Evolutionary conservation across 768 basidiomycete species (phyloP), one percentile per base, ranked within the genome.

Genomic region (Suillus cothurnatus): DNA sequence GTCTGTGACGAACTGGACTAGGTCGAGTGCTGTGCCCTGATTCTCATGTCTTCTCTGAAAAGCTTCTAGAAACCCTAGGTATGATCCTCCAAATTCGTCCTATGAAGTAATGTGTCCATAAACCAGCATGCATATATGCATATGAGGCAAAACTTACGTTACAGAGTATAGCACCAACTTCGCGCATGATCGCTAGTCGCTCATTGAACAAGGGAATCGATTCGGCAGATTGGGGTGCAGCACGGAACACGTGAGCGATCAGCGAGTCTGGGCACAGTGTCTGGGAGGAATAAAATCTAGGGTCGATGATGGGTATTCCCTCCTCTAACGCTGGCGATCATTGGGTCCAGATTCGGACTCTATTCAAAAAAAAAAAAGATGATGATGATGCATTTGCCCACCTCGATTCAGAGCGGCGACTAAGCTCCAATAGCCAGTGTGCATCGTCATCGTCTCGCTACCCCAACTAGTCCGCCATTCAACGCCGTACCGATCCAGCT

Each of bases 391-490:
- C 14, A 12, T 28, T 21, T 41, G 67, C 79, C 47, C 67, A 92
- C 93, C 94, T 82, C 89, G 80, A 72, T 95, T 86, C n/a, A 95
- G 72, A 2, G 92, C 87, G 38, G 95, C 93, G 11, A 94, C 86
- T 6, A 96, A 80, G 67, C 90, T 91, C 92, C 93, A 94, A 71
- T 97, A 97, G 0, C 94, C 94, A 0, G 91, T 94, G 75, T 86
- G 88, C 28, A 89, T 79, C 45, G 78, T 81, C 50, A 66, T 80
- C n/a, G 78, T 76, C 7, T 82, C 73, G n/a, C 77, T 79, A 17
- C 76, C 78, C 91, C 93, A 94, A 1, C 87, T 85, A 9, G 81
- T 76, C 61, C 86, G 82, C 93, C 94, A 95, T 70, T 88, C 83
- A 3, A 96, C 88, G 26, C 90, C 92, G 72, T 88, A 97, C 32